Conservation (phyloP, 139 green algal species). For the Chlorella vulgaris region DNA sequence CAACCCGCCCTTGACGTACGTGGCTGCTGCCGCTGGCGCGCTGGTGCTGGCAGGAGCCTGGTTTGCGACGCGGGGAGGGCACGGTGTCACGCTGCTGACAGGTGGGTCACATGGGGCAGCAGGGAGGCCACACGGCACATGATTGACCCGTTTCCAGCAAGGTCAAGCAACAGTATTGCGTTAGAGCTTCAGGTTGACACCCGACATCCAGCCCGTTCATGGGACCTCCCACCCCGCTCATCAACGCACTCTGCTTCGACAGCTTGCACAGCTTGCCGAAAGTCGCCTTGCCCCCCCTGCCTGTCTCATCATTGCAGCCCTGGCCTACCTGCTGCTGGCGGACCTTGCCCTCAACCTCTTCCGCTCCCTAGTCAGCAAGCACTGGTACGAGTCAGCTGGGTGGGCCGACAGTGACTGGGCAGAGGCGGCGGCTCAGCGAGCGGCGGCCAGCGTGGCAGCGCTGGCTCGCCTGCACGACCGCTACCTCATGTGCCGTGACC, state of each 20-base stretch:
- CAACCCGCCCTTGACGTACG: slow-evolving; percentile 35
- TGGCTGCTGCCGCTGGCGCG: background rate
- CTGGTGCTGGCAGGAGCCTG: slow-evolving; percentile 7
- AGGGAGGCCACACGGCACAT: background rate
- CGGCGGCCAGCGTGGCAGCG: background rate
- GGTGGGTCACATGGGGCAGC: background rate
- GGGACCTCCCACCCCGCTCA: too few species aligned
- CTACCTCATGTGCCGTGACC: slow-evolving; percentile 35
- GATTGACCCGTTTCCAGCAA: too few species aligned
- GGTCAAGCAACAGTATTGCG: too few species aligned
- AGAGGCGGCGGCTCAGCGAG: background rate
- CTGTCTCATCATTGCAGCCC: slow-evolving; percentile 5
- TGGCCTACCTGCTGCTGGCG: slow-evolving; percentile 32
- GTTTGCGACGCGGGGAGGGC: slow-evolving; percentile 15
- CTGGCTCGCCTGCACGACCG: slow-evolving; percentile 26
- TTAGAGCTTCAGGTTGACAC: too few species aligned
- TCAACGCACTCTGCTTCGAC: too few species aligned
- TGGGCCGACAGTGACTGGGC: slow-evolving; percentile 2
- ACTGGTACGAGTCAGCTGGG: slow-evolving; percentile 10
- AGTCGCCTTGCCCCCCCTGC: too few species aligned
- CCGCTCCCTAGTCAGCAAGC: slow-evolving; percentile 20
- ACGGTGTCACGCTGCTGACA: slow-evolving; percentile 25
- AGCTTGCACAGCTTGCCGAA: too few species aligned
- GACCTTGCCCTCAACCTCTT: slow-evolving; percentile 45
- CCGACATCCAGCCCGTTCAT: too few species aligned